Conservation (phyloP, 352 stramenopile species). For the Aphanomyces stellatus region DNA sequence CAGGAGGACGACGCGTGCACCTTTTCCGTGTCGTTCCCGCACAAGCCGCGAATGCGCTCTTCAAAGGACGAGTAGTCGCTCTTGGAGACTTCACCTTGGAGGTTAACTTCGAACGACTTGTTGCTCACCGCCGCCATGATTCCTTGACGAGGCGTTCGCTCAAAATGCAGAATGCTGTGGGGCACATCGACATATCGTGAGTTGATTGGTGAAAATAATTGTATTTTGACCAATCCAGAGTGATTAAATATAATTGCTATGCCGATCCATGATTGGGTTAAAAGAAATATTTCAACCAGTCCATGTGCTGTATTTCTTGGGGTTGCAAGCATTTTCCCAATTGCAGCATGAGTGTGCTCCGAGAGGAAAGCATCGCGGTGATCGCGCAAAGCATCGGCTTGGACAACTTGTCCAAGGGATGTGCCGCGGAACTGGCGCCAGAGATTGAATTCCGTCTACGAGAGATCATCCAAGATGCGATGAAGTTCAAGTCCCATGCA, state of each 20-base stretch:
- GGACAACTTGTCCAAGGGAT: conserved; percentile 56
- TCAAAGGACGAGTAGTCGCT: conserved; percentile 77
- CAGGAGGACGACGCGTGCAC: conserved; percentile 21
- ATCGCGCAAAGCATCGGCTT: conserved; percentile 67
- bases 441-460: conserved; percentile 76
- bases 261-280: neutral
- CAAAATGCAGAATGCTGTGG: neutral
- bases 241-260: neutral
- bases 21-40: conserved; percentile 75
- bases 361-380: conserved; percentile 56
- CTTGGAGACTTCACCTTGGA: conserved; percentile 18
- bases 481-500: conserved; percentile 76
- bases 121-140: conserved; percentile 6
- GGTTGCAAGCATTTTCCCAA: conserved; percentile 7
- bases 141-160: no score
- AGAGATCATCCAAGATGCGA: conserved; percentile 74
- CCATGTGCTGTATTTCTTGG: neutral
- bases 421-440: conserved; percentile 52
- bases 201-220: conserved; percentile 13
- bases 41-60: conserved; percentile 63
- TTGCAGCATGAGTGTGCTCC: conserved; percentile 55
- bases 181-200: neutral
- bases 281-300: neutral
- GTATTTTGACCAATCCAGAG: neutral
- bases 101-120: conserved; percentile 19